Conservation (phyloP, 1,284 basidiomycete genomes). For the Puccinia novopanici region DNA sequence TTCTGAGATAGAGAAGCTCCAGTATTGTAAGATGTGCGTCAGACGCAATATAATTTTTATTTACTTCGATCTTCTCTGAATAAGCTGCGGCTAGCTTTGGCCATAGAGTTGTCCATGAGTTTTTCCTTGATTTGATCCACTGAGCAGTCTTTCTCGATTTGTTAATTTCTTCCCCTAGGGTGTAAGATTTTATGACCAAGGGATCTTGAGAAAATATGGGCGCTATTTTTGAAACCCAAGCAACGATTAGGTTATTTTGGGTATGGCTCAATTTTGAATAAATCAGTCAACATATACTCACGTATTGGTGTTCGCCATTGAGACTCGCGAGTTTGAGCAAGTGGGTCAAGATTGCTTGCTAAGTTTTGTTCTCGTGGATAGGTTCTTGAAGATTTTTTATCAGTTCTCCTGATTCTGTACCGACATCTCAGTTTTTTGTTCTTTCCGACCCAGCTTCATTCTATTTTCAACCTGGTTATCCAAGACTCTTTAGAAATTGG, state of each 20-base stretch:
- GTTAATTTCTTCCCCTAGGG: not conserved
- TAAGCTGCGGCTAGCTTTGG: not conserved
- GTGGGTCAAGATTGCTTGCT: too few species aligned
- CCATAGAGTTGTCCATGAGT: not conserved
- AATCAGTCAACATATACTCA: not conserved
- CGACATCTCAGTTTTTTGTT: not conserved
- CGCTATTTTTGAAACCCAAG: slow-evolving; percentile 8
- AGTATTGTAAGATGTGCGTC: not conserved
- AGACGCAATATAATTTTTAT: not conserved
- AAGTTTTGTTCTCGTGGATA: too few species aligned
- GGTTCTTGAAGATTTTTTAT: slow-evolving; percentile 6
- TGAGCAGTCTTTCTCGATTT: not conserved
- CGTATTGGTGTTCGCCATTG: not conserved
- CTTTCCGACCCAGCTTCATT: not conserved
- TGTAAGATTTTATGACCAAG: not conserved
- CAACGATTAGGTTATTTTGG: not conserved
- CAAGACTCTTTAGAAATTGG: too few species aligned
- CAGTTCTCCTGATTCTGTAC: not conserved
- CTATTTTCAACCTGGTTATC: not conserved
- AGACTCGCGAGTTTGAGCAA: not conserved
- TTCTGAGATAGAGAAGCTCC: not conserved
- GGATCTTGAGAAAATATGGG: slow-evolving; percentile 17
- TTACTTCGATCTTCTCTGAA: not conserved
- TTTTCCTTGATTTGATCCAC: not conserved
- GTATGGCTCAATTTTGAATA: not conserved